Base-by-base conservation (phyloP, 2,329 filamentous ascomycete genomes). In the Magnaporthiopsis poae region DNA sequence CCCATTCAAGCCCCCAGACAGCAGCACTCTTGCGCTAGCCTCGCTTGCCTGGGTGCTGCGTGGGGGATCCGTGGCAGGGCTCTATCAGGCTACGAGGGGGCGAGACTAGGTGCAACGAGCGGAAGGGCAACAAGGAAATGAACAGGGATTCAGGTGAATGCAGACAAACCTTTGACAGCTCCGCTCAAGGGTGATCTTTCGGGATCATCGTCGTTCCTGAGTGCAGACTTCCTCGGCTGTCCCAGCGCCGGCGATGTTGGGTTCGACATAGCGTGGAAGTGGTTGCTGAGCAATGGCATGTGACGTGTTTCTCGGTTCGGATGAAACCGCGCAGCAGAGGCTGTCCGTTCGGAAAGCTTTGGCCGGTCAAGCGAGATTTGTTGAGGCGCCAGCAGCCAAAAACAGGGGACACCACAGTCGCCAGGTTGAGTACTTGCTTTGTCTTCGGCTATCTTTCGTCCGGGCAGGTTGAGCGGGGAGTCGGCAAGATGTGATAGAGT, bases 141-240 rank as follows among this genome's bases (percentile, higher is more conserved):
- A 62, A 36, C 35, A 67, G 35, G 33, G 63, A 66, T 63, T 62
- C 63, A 66, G 59, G 29, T 27, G 64, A 36, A 33, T 13, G 79
- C 79, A 68, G 18, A 79, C 79, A 68, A 72, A 82, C 80, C 80
- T 79, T 82, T 82, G 60, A 75, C 71, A 56, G 77, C 73, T 64
- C 75, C 75, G 68, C 74, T 77, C 56, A 76, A 71, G 13, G 79
- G 75, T 2, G 75, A 73, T 67, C 72, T 75, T 62, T 79, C 77
- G 63, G 63, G 71, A 62, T 81, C 80, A 64, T 80, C 78, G 36
- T 82, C 80, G 18, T 70, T 72, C 72, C 81, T 82, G 63, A 74
- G 67, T 18, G 72, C 72, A 29, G 73, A 74, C 66, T 72, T 71
- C 39, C 69, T 68, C 36, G 72, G 72, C 66, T 70, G 70, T 35